A percentile compares a stretch with the other conserved stretches of the same genome.
Conservation (phyloP, 2,329 filamentous ascomycete genomes). For the Metarhizium guizhouense region DNA sequence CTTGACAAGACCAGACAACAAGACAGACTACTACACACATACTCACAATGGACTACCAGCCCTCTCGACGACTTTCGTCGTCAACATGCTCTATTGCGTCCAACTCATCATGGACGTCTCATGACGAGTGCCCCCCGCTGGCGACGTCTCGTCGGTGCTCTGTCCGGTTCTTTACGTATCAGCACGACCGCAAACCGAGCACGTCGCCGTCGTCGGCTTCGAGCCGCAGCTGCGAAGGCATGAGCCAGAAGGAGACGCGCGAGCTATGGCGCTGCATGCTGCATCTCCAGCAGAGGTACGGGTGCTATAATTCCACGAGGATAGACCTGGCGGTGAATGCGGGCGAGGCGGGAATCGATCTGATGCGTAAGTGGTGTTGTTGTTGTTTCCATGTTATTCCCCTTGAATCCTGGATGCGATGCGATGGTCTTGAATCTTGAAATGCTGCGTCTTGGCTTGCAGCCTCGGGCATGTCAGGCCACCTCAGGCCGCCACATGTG, state of each 20-base stretch:
- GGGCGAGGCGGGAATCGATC: slow-evolving; percentile 26
- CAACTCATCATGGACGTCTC: not conserved
- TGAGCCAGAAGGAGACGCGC: slow-evolving; percentile 29
- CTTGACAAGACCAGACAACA: too few relatives aligned
- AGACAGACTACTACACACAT: too few relatives aligned
- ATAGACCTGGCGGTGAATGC: slow-evolving; percentile 37
- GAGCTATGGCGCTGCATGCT: slow-evolving; percentile 41
- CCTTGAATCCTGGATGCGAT: not conserved
- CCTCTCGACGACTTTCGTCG: not conserved
- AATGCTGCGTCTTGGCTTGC: not conserved
- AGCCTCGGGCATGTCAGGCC: not conserved
- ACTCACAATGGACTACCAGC: not conserved
- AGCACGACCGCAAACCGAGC: slow-evolving; percentile 6
- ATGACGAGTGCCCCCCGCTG: slow-evolving; percentile 4
- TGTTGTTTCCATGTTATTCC: not conserved
- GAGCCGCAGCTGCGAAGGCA: slow-evolving; percentile 22
- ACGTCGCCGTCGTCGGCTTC: slow-evolving; percentile 7
- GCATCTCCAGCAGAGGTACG: slow-evolving; percentile 34
- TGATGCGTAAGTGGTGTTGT: slow-evolving; percentile 33
- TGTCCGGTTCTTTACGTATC: slow-evolving; percentile 2
- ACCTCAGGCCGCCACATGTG: too few relatives aligned
- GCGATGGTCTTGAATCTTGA: too few relatives aligned
- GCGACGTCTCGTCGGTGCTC: slow-evolving; percentile 17
- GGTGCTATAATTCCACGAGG: slow-evolving; percentile 40
- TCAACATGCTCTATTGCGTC: slow-evolving; percentile 4